These are phyloP conservation scores for Delitschia confertaspora DNA, from an alignment of 495 filamentous ascomycete species.

Conservation along the genomic window DNA sequence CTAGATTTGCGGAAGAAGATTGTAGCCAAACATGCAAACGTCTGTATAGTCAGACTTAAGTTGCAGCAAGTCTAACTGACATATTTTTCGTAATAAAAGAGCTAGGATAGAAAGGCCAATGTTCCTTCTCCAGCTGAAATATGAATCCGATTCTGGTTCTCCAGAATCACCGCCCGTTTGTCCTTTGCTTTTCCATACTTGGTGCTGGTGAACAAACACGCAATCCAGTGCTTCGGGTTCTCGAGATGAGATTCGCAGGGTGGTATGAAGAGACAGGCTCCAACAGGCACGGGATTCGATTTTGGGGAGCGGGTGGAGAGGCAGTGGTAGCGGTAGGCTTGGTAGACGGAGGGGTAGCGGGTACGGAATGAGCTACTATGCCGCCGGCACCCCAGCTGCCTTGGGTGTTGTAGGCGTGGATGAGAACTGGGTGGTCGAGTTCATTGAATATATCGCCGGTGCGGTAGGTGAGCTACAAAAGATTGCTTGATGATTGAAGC, in stretches of 20 bases:
- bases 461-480: constrained; percentile 16
- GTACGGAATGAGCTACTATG: constrained; percentile 32
- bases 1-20: no score
- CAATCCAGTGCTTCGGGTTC: constrained; percentile 30
- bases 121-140: no score
- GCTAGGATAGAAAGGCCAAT: no score
- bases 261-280: constrained; percentile 33
- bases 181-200: constrained; percentile 30
- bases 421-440: constrained; percentile 31
- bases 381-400: constrained; percentile 35
- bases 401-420: constrained; percentile 38
- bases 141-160: no score
- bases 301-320: constrained; percentile 3
- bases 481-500: background rate
- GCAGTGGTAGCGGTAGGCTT: constrained; percentile 30
- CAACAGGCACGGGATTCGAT: constrained; percentile 24
- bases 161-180: constrained; percentile 26
- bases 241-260: constrained; percentile 22
- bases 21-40: no score
- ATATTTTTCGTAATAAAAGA: no score
- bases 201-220: constrained; percentile 35
- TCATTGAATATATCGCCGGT: constrained; percentile 35
- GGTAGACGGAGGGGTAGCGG: constrained; percentile 33
- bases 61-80: no score
- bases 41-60: no score